Conservation (phyloP, 257 asterid species). For the Verbascum thapsus region DNA sequence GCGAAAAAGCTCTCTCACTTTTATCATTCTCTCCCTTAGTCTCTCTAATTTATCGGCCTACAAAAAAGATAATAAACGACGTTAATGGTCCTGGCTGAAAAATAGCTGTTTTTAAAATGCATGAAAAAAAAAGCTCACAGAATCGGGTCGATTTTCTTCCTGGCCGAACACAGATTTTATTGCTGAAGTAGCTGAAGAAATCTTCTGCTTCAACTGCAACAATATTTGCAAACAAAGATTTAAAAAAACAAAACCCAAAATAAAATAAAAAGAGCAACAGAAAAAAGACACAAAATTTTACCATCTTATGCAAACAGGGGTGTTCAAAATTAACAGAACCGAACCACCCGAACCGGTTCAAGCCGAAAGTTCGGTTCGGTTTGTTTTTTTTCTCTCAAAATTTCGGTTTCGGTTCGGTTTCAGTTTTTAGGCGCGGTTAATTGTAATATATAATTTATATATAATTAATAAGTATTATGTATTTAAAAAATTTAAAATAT, state of each 20-base stretch:
- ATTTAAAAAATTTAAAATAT: no score
- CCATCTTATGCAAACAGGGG: slow-evolving; percentile 5
- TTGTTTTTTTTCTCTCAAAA: no score
- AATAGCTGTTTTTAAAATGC: slow-evolving; percentile 19
- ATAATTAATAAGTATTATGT: no score
- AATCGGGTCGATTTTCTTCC: slow-evolving; percentile 58
- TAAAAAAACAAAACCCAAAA: neutral
- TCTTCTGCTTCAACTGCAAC: slow-evolving; percentile 84
- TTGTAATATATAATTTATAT: no score
- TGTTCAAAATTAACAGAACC: no score
- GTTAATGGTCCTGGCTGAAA: slow-evolving; percentile 27
- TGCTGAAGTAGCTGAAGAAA: slow-evolving; percentile 92
- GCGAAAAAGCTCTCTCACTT: slow-evolving; percentile 96
- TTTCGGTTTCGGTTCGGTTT: no score
- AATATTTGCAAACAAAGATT: slow-evolving; percentile 24
- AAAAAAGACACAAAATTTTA: neutral
- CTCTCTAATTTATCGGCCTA: slow-evolving; percentile 90
- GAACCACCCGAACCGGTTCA: no score
- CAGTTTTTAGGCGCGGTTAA: no score
- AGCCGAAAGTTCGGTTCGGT: no score
- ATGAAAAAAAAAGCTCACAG: slow-evolving; percentile 52
- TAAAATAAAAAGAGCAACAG: neutral
- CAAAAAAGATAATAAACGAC: slow-evolving; percentile 20
- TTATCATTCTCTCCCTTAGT: slow-evolving; percentile 91
- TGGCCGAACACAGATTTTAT: slow-evolving; percentile 94